Conservation (phyloP, 106 monocot genomes). For the Alisma plantagoaquatica region DNA sequence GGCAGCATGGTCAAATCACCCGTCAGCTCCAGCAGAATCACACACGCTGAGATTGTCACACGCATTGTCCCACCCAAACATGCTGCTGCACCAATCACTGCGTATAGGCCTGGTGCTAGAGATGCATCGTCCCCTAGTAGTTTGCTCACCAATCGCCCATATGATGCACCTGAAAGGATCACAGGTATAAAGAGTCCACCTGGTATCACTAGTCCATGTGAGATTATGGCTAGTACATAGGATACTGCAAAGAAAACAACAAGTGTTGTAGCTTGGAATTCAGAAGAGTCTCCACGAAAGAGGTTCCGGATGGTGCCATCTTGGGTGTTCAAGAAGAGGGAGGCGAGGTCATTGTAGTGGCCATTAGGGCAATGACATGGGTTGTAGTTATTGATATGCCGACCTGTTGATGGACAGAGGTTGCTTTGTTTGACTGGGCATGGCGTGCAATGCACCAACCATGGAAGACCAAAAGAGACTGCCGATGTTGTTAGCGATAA, state of each 20-base stretch:
- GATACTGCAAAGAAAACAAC: slow-evolving; percentile 45
- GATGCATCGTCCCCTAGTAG: slow-evolving; percentile 34
- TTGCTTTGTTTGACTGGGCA: slow-evolving; percentile 32
- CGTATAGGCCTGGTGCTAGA: slow-evolving; percentile 69
- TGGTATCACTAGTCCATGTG: slow-evolving; percentile 67
- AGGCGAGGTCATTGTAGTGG: slow-evolving; percentile 81
- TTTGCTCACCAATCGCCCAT: slow-evolving; percentile 62
- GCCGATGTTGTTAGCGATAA: no score
- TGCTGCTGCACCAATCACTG: slow-evolving; percentile 75
- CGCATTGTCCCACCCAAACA: slow-evolving; percentile 72
- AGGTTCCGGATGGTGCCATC: slow-evolving; percentile 69
- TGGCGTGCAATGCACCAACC: slow-evolving; percentile 65
- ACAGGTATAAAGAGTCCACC: slow-evolving; percentile 72
- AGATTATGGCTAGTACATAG: slow-evolving; percentile 60
- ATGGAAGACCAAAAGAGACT: slow-evolving; percentile 54
- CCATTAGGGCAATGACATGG: slow-evolving; percentile 54
- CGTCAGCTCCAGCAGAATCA: slow-evolving; percentile 68
- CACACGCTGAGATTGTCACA: slow-evolving; percentile 70
- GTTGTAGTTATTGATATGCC: slow-evolving; percentile 49
- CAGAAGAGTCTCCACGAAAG: slow-evolving; percentile 45
- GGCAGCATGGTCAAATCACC: slow-evolving; percentile 81
- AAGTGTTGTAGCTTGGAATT: slow-evolving; percentile 41
- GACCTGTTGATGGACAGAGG: slow-evolving; percentile 42
- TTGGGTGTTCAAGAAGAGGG: slow-evolving; percentile 74
- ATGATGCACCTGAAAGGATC: slow-evolving; percentile 71